These are phyloP conservation scores for Suhomyces coccinellae DNA, from an alignment of 1,139 yeast species.

Conservation along the genomic window DNA sequence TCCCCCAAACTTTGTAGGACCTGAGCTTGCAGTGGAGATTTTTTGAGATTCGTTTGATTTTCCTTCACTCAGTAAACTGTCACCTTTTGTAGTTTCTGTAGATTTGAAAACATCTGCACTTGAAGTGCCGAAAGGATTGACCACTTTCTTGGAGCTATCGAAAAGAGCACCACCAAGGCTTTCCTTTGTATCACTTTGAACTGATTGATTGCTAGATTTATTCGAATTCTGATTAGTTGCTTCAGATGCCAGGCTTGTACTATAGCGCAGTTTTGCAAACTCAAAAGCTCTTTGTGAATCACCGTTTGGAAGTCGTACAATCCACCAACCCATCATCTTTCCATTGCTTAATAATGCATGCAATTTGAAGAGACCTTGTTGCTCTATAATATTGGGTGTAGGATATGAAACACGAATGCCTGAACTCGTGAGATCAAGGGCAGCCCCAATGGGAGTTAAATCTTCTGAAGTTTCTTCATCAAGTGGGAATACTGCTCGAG, in stretches of 20 bases:
- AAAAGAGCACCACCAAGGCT: slow-evolving; percentile 1
- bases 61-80: too few relatives aligned
- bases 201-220: too few relatives aligned
- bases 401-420: slow-evolving; percentile 49
- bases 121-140: slow-evolving; percentile 10
- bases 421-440: slow-evolving; percentile 53
- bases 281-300: slow-evolving; percentile 24
- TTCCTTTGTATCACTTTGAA: neutral
- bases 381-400: slow-evolving; percentile 55
- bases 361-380: slow-evolving; percentile 57
- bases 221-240: too few relatives aligned
- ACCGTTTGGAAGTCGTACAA: slow-evolving; percentile 53
- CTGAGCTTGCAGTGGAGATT: neutral
- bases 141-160: neutral
- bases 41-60: neutral
- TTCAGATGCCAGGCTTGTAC: too few relatives aligned
- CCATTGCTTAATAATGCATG: slow-evolving; percentile 67
- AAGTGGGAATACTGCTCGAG: slow-evolving; percentile 71
- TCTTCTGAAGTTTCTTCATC: slow-evolving; percentile 65
- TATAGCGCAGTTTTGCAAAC: neutral
- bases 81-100: neutral
- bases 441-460: slow-evolving; percentile 68
- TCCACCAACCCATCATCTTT: slow-evolving; percentile 60
- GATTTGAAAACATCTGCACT: slow-evolving; percentile 7
- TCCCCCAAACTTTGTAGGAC: neutral